Percentiles rank a stretch among this genome's conserved stretches.
Conservation (phyloP, 2,329 filamentous ascomycete genomes). For the Cylindrodendrum hubeiense region DNA sequence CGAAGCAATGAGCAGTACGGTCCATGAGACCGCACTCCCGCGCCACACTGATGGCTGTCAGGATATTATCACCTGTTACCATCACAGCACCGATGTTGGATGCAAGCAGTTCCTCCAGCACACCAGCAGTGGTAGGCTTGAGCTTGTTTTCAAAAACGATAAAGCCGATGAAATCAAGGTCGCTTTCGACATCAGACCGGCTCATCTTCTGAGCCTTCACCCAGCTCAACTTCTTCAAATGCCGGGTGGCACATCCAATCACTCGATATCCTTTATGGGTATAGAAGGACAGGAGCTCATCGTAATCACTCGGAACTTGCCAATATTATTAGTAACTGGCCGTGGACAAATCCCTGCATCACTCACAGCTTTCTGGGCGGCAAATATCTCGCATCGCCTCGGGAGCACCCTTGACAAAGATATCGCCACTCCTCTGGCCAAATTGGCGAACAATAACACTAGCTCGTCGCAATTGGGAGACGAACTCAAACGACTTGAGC, state of each 20-base stretch:
- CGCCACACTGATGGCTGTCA: slow-evolving; percentile 96
- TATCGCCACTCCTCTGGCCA: slow-evolving; percentile 83
- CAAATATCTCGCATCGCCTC: slow-evolving; percentile 98
- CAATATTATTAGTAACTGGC: slow-evolving; percentile 27
- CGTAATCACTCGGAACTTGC: slow-evolving; percentile 85
- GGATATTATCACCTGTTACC: slow-evolving; percentile 98
- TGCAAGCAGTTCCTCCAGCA: slow-evolving; percentile 83
- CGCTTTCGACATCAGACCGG: slow-evolving; percentile 84
- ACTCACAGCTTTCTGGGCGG: slow-evolving; percentile 80
- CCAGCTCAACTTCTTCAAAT: slow-evolving; percentile 90
- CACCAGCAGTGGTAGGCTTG: slow-evolving; percentile 85
- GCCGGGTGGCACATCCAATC: slow-evolving; percentile 93
- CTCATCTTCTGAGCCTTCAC: slow-evolving; percentile 95
- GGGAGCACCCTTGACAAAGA: slow-evolving; percentile 96
- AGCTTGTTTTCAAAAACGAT: slow-evolving; percentile 99
- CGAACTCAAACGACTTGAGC: slow-evolving; percentile 92
- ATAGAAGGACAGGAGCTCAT: slow-evolving; percentile 89
- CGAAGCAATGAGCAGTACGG: slow-evolving; percentile 87
- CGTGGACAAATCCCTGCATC: background rate
- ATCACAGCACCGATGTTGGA: slow-evolving; percentile 92
- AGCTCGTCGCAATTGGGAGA: slow-evolving; percentile 90
- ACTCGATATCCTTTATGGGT: slow-evolving; percentile 97
- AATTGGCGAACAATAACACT: slow-evolving; percentile 94
- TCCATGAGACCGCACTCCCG: slow-evolving; percentile 89
- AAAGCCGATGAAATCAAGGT: slow-evolving; percentile 91